A percentile compares a stretch with the other conserved stretches of the same genome.
phyloP scores from a whole-genome alignment of 83 land plant species.

The Picea mariana region DNA sequence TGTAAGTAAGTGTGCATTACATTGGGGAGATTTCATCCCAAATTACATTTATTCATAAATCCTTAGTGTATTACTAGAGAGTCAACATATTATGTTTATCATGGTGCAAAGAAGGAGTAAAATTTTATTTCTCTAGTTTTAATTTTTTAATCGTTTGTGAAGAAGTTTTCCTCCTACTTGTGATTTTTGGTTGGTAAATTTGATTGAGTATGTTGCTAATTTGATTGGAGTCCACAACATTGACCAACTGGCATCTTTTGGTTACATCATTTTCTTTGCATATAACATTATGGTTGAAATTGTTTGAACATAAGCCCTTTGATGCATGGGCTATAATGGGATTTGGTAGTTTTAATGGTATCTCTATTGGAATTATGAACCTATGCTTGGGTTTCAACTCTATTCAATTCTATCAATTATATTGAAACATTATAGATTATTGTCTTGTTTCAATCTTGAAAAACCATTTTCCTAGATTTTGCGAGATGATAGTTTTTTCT shows the following conservation, averaged over 20 bases:
- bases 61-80: no score
- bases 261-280: conserved; percentile 94
- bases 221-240: conserved; percentile 72
- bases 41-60: no score
- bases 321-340: conserved; percentile 80
- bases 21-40: no score
- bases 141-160: no score
- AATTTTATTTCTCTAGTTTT: no score
- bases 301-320: conserved; percentile 94
- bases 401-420: conserved; percentile 93
- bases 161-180: no score
- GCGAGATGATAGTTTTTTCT: not conserved
- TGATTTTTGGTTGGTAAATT: no score
- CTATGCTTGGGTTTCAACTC: conserved; percentile 92
- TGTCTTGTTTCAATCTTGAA: not conserved
- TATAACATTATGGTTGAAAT: conserved; percentile 76
- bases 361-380: conserved; percentile 91
- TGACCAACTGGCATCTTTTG: conserved; percentile 83
- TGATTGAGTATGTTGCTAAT: not conserved
- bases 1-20: no score
- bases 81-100: no score
- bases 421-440: no score
- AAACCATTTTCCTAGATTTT: not conserved
- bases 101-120: no score
- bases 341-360: conserved; percentile 90